Evolutionary conservation across 345 rosid genomes (phyloP), one percentile per base, ranked within the genome.

Genomic region (Ceriops tagal): DNA sequence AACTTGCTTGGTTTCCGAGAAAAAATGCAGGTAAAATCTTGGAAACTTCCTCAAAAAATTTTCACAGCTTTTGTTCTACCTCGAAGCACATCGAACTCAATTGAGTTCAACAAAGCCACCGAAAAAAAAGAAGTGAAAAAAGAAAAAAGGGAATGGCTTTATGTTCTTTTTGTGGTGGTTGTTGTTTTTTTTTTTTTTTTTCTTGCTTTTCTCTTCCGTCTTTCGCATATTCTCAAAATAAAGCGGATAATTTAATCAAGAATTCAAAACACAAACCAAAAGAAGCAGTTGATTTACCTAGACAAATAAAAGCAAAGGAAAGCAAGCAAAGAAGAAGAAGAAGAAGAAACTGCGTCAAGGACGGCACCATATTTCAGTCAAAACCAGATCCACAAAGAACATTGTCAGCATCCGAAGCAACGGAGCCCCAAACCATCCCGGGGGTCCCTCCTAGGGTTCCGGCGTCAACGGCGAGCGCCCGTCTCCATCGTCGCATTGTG

Each of bases 351-450:
- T 83, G 71, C 75, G 68, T 71, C 61, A 71, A 71, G 64, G 73
- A 69, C 32, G 66, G 71, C 97, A 90, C 85, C 83, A 75, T 87
- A 81, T 67, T 74, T 75, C 72, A 69, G 59, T 66, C 67, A 60
- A 71, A 74, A 71, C 66, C 49, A 43, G 49, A 67, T 77, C 80
- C 76, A 71, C 66, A 75, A 66, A 66, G 66, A 84, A 75, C 92
- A 80, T 87, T 61, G 75, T 83, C 86, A 88, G 67, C 63, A 74
- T 22, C 69, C 26, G 31, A 75, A 31, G 64, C 71, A 68, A 39
- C 24, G 58, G 67, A 79, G 70, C 67, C 34, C 51, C 72, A 34
- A 52, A 55, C 20, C 74, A 58, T 65, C 77, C 43, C 55, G 60
- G 58, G 34, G 30, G 64, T 37, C 15, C 49, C 49, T 62, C 19